These are phyloP conservation scores for Coemansia sp. DNA, from an alignment of 192 early-diverging fungal genomes.

Conservation along the genomic window DNA sequence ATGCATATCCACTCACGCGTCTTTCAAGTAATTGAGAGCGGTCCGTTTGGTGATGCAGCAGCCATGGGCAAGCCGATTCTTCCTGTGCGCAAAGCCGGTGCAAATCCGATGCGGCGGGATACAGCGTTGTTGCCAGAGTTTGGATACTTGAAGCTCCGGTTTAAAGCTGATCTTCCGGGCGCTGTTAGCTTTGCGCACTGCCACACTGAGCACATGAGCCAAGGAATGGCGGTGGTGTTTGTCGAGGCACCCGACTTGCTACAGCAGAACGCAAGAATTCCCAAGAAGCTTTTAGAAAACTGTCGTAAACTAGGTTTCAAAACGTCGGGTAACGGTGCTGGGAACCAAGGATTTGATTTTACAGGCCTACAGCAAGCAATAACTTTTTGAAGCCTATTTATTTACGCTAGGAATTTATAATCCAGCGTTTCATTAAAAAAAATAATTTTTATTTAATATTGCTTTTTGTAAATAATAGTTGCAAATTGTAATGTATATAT, in stretches of 20 bases:
- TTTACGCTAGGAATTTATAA: too few relatives aligned
- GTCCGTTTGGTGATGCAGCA: slow-evolving; percentile 7
- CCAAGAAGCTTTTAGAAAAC: slow-evolving; percentile 53
- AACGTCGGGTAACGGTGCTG: slow-evolving; percentile 68
- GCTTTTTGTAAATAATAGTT: too few relatives aligned
- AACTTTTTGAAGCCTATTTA: not conserved
- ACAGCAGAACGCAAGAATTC: slow-evolving; percentile 52
- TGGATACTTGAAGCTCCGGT: slow-evolving; percentile 63
- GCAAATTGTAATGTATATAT: too few relatives aligned
- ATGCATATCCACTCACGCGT: slow-evolving; percentile 81
- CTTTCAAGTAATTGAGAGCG: slow-evolving; percentile 71
- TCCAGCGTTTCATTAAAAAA: too few relatives aligned
- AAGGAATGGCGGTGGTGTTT: slow-evolving; percentile 68
- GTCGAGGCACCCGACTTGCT: slow-evolving; percentile 65
- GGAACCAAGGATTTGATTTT: slow-evolving; percentile 65
- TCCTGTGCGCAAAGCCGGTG: not conserved
- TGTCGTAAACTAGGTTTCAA: slow-evolving; percentile 59
- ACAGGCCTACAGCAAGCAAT: slow-evolving; percentile 39
- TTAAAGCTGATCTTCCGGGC: slow-evolving; percentile 77
- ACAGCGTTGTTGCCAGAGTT: slow-evolving; percentile 59
- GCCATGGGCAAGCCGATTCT: not conserved
- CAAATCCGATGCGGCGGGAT: slow-evolving; percentile 58
- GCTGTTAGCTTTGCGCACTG: slow-evolving; percentile 84
- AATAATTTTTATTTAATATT: too few relatives aligned
- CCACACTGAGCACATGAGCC: slow-evolving; percentile 60